Percentiles rank a stretch among this genome's conserved stretches.
These are phyloP conservation scores for Chytriomyces hyalinus DNA, from an alignment of 192 early-diverging fungal genomes.

Conservation along the genomic window DNA sequence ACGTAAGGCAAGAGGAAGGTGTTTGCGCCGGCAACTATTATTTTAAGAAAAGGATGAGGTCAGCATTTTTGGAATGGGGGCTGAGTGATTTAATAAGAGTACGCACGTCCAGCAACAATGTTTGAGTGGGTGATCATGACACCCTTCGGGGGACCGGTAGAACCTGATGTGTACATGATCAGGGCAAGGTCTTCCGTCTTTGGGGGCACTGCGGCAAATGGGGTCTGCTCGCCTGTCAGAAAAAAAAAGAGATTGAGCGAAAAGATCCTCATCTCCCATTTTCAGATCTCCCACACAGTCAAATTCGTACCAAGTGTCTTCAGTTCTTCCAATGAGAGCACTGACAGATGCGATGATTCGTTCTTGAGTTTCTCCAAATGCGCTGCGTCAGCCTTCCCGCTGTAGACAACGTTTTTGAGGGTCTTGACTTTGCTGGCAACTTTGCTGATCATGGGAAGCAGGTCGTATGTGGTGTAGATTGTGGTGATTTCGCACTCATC, in stretches of 20 bases:
- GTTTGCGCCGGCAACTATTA: constrained; percentile 64
- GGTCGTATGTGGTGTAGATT: constrained; percentile 76
- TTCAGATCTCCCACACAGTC: background rate
- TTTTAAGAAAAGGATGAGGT: constrained; percentile 50
- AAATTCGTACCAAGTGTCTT: constrained; percentile 52
- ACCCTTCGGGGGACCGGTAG: constrained; percentile 91
- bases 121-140: constrained; percentile 84
- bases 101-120: constrained; percentile 70
- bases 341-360: constrained; percentile 1
- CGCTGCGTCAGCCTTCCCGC: constrained; percentile 60
- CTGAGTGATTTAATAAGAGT: background rate
- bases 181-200: constrained; percentile 67
- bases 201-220: constrained; percentile 54
- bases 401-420: constrained; percentile 77
- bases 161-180: constrained; percentile 85
- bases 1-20: constrained; percentile 54
- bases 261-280: constrained; percentile 7
- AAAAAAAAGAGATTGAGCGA: background rate
- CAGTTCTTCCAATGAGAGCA: constrained; percentile 74
- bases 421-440: constrained; percentile 63
- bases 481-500: constrained; percentile 76
- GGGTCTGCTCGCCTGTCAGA: constrained; percentile 46
- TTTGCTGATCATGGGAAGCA: constrained; percentile 69
- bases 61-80: background rate
- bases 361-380: constrained; percentile 25